phyloP scores from a whole-genome alignment of 495 filamentous ascomycete species.

The Tuber borchii region DNA sequence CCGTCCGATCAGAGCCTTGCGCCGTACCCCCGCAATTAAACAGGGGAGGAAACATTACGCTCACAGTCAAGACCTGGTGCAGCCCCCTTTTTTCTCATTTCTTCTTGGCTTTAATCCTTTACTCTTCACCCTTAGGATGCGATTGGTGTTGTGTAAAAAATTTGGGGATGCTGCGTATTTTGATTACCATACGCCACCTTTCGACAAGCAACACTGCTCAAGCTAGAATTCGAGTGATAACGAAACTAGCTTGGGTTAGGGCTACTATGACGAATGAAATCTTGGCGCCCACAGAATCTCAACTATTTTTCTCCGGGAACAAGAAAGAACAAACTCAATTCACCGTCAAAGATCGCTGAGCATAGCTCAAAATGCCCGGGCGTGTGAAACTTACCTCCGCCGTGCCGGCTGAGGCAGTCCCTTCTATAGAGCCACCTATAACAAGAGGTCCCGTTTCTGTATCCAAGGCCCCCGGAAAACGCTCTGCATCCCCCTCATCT shows the following conservation, averaged over 20 bases:
- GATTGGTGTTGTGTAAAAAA: too few species aligned
- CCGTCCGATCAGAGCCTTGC: too few species aligned
- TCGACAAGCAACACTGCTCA: too few species aligned
- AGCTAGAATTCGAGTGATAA: not conserved
- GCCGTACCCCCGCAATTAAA: too few species aligned
- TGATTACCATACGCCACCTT: too few species aligned
- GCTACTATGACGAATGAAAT: slow-evolving; percentile 11
- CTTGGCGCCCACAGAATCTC: slow-evolving; percentile 16
- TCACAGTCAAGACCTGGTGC: too few species aligned
- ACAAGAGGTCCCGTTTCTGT: slow-evolving; percentile 2
- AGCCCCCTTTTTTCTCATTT: too few species aligned
- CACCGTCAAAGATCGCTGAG: not conserved
- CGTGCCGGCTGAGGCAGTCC: slow-evolving; percentile 15
- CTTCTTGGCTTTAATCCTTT: too few species aligned
- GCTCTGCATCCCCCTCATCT: not conserved
- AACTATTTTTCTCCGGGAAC: not conserved
- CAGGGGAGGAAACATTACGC: too few species aligned
- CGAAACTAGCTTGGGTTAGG: slow-evolving; percentile 11
- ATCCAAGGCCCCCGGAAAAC: not conserved
- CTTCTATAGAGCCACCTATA: not conserved
- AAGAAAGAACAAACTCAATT: slow-evolving; percentile 3
- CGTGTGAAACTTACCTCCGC: slow-evolving; percentile 30
- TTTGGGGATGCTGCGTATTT: too few species aligned
- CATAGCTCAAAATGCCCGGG: slow-evolving; percentile 23
- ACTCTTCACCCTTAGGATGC: too few species aligned